Conservation (phyloP, 2,329 filamentous ascomycete species). For the Trichoderma sp. region DNA sequence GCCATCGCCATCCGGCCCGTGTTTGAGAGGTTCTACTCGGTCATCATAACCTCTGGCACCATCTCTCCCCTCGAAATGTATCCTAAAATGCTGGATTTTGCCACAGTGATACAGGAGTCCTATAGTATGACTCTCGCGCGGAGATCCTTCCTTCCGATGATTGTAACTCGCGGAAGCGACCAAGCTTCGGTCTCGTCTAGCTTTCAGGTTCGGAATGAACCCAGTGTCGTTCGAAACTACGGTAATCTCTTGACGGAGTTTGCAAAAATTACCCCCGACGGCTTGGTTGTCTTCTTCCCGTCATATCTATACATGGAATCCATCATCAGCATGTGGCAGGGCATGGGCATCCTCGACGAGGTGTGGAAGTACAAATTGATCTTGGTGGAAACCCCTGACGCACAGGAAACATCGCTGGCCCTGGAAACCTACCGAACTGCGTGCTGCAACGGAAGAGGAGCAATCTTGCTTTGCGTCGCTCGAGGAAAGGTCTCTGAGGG, state of each 20-base stretch:
- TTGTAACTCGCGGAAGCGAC: constrained; percentile 92
- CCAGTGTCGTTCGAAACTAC: constrained; percentile 95
- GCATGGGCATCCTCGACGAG: constrained; percentile 95
- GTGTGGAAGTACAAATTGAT: constrained; percentile 99
- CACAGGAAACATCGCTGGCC: constrained; percentile 93
- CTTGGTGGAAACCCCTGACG: constrained; percentile 94
- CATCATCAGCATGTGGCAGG: constrained; percentile 99
- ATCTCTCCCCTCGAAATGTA: constrained; percentile 98
- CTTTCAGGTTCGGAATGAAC: constrained; percentile 94
- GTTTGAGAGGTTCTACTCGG: constrained; percentile 95
- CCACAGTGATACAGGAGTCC: constrained; percentile 90
- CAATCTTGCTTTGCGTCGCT: constrained; percentile 90
- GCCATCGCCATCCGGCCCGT: constrained; percentile 98
- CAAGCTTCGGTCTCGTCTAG: constrained; percentile 90
- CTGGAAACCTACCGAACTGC: constrained; percentile 96
- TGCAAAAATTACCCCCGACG: constrained; percentile 91
- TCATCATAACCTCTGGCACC: constrained; percentile 97
- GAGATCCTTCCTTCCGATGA: constrained; percentile 95
- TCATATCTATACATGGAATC: constrained; percentile 99
- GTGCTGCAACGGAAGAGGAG: constrained; percentile 94
- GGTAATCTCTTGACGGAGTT: constrained; percentile 93
- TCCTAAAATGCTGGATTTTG: constrained; percentile 95
- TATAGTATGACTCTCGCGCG: constrained; percentile 96
- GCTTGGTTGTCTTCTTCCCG: constrained; percentile 98
- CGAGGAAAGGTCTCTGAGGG: constrained; percentile 97